Conservation (phyloP, 2,329 filamentous ascomycete species). For the Alternaria infectoria region DNA sequence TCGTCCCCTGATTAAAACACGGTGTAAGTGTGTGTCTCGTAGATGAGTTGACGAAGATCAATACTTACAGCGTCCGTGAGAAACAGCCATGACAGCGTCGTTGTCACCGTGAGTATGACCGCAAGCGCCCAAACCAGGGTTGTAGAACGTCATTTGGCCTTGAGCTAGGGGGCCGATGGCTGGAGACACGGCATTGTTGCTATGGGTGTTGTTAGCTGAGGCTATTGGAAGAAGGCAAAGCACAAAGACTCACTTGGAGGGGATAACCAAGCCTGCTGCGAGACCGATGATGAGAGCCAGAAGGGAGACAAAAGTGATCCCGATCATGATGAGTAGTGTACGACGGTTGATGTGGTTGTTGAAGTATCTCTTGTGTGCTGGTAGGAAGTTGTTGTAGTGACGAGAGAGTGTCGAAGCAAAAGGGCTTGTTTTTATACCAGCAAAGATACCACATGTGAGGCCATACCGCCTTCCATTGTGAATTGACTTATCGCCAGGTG, state of each 20-base stretch:
- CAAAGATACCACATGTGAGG: conserved; percentile 4
- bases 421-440: conserved; percentile 14
- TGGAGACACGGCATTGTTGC: conserved; percentile 56
- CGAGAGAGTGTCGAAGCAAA: conserved; percentile 34
- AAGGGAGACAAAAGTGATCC: conserved; percentile 39
- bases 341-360: conserved; percentile 47
- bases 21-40: background rate
- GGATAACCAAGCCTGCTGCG: conserved; percentile 46
- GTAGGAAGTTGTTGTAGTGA: conserved; percentile 45
- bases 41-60: background rate
- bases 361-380: conserved; percentile 49
- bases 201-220: conserved; percentile 20
- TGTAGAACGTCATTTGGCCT: conserved; percentile 74
- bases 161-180: conserved; percentile 59
- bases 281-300: conserved; percentile 52
- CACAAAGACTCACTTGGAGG: conserved; percentile 22
- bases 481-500: background rate
- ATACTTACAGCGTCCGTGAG: conserved; percentile 61
- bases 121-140: conserved; percentile 71
- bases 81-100: conserved; percentile 71
- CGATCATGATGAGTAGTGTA: conserved; percentile 46
- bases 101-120: conserved; percentile 61
- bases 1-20: conserved; percentile 58
- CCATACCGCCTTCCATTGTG: conserved; percentile 6
- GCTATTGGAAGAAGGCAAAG: background rate